Evolutionary conservation across 2,329 filamentous ascomycete genomes (phyloP).

Genomic region (Sphaerulina musiva): DNA sequence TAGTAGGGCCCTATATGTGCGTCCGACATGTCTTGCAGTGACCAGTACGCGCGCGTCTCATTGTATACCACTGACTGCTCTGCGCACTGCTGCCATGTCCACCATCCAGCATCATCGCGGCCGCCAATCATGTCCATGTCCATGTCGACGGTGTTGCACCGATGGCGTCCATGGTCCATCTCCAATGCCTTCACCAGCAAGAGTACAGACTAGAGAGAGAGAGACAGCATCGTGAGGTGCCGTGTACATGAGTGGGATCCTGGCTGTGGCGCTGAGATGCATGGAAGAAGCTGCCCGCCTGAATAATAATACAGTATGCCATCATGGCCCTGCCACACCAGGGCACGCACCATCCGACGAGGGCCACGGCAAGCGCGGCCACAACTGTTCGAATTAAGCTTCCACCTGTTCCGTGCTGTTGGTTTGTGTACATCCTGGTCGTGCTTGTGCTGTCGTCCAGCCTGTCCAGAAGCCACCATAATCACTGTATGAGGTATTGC

Average conservation of each 20-base stretch:
- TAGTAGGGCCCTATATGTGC: background rate
- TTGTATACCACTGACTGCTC: background rate
- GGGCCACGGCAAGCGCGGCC: constrained; percentile 12
- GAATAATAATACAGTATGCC: background rate
- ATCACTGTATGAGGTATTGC: no score
- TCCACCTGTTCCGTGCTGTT: background rate
- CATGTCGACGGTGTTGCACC: background rate
- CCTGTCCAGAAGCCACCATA: background rate
- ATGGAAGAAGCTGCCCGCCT: background rate
- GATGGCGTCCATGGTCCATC: constrained; percentile 2
- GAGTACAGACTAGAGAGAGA: no score
- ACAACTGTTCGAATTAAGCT: constrained; percentile 5
- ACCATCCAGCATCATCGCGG: background rate
- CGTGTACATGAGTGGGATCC: background rate
- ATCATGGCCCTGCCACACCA: no score
- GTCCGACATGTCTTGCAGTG: constrained; percentile 12
- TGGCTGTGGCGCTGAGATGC: constrained; percentile 10
- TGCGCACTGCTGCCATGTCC: background rate
- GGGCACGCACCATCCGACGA: no score
- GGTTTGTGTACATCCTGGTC: background rate
- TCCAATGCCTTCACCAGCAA: background rate
- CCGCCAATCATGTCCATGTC: no score
- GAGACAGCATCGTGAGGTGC: no score
- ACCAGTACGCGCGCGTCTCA: constrained; percentile 2
- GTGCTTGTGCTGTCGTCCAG: no score